Conservation (phyloP, 1,284 basidiomycete species). For the Ceratorhiza oryzae-sativae region DNA sequence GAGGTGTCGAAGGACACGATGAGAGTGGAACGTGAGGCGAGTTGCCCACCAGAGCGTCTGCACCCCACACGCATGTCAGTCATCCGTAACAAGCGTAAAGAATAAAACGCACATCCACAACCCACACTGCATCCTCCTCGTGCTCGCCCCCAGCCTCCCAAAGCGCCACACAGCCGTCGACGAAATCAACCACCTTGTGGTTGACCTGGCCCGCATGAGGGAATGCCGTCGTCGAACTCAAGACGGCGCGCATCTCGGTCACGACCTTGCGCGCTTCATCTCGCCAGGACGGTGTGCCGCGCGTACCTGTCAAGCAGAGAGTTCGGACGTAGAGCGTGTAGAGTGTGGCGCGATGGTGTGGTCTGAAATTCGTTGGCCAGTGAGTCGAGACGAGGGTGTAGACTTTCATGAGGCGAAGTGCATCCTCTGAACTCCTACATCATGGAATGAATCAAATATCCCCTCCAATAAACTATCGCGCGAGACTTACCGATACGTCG, state of each 20-base stretch:
- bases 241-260: constrained; percentile 70
- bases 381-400: constrained; percentile 67
- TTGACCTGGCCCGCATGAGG: constrained; percentile 87
- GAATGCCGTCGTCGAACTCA: constrained; percentile 74
- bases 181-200: constrained; percentile 79
- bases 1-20: constrained; percentile 82
- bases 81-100: no score
- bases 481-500: constrained; percentile 46
- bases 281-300: constrained; percentile 65
- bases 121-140: constrained; percentile 68
- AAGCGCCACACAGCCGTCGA: constrained; percentile 78
- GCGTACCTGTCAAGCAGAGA: constrained; percentile 57
- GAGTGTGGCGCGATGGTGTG: constrained; percentile 73
- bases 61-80: no score
- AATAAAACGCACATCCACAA: constrained; percentile 74
- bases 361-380: constrained; percentile 79
- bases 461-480: not conserved
- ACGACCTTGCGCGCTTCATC: constrained; percentile 68
- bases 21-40: constrained; percentile 89
- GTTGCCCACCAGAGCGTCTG: constrained; percentile 92
- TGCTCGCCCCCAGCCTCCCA: constrained; percentile 77
- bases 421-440: constrained; percentile 46
- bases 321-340: constrained; percentile 75
- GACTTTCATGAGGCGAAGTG: constrained; percentile 51
- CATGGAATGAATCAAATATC: not conserved